Evolutionary conservation across 345 rosid species (phyloP), one percentile per base, ranked within the genome.

Genomic region (Pugionium dolabratum): DNA sequence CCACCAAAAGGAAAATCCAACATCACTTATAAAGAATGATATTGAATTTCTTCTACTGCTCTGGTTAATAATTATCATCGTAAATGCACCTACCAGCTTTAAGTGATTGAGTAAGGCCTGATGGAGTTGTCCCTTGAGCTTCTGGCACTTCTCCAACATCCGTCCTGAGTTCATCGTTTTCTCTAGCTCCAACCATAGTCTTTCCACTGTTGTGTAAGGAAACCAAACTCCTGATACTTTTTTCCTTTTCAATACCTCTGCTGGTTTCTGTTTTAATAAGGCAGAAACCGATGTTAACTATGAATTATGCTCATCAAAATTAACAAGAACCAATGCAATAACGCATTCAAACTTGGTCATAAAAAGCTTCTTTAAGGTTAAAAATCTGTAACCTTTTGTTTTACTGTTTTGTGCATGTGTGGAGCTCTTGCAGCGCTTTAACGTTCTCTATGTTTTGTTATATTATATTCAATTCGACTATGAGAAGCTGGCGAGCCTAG

Each of bases 131-230:
- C 55, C 79, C 76, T 75, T 88, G 37, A 94, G 95, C 84, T 82
- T 90, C 47, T 82, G 78, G 59, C 82, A 82, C 71, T 90, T 97
- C 60, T 87, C 93, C 42, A 76, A 73, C 97, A 81, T 84, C 60
- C 79, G 83, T 7, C 89, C 92, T 7, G 73, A 74, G 56, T 57
- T 81, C 66, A 81, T 81, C 53, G 74, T 62, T 63, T 67, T 80
- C 78, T 85, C 97, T 4, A 94, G 85, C 48, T 81, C 87, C 82
- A 83, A 83, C 96, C 97, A 94, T 1, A 94, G 72, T 6, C 80
- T 76, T 66, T 94, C 95, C 37, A 88, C 69, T 27, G 85, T 66
- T 53, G 88, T 79, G 70, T 90, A 94, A 6, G 97, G 96, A 67
- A 94, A 90, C 96, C 97, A 88, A 37, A 72, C 82, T 9, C 91